Evolutionary conservation across 768 basidiomycete genomes (phyloP), one percentile per base, ranked within the genome.

Genomic region (Naganishia randhawae): DNA sequence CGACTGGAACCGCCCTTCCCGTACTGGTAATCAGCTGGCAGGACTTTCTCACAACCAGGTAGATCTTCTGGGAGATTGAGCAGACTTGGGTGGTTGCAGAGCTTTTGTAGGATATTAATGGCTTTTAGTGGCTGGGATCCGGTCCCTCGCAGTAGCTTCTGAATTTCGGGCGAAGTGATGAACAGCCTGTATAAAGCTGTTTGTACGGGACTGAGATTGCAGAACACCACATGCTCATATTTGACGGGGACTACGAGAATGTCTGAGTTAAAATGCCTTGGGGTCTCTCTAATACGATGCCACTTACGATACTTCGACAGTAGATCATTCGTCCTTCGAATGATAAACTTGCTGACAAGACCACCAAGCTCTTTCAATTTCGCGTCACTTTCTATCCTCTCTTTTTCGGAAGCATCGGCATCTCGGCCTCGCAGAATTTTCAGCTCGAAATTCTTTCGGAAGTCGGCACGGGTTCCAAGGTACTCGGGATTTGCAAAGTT

Each of bases 141-240:
- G 55, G 85, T 83, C 25, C 93, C 93, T 13, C 92, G 88, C 3
- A 97, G 84, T 0, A 96, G 82, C 16, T 90, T 89, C 75, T 91
- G 90, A 73, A 95, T 95, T 75, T 92, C 92, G 8, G 92, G 91
- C 1, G 92, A 95, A 3, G 87, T 88, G 70, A 95, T 94, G 76
- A 97, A 97, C 33, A 91, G 84, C 54, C 87, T 87, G 76, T 97
- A 97, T 2, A 97, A 82, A 8, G 89, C 82, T 16, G 91, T 81
- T 73, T 97, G 93, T 73, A 96, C 87, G 17, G 88, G 83, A 1
- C 91, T 92, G 4, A 90, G 84, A 48, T 86, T 84, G 77, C 93
- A 97, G 80, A 96, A 97, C 0, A 97, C 93, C 69, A 97, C 90
- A 69, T 97, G 92, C 78, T 98, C 96, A 81, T 98, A 98, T 80